Evolutionary conservation across 2,329 filamentous ascomycete species (phyloP), one percentile per base, ranked within the genome.

Genomic region (Neocucurbitaria cava): DNA sequence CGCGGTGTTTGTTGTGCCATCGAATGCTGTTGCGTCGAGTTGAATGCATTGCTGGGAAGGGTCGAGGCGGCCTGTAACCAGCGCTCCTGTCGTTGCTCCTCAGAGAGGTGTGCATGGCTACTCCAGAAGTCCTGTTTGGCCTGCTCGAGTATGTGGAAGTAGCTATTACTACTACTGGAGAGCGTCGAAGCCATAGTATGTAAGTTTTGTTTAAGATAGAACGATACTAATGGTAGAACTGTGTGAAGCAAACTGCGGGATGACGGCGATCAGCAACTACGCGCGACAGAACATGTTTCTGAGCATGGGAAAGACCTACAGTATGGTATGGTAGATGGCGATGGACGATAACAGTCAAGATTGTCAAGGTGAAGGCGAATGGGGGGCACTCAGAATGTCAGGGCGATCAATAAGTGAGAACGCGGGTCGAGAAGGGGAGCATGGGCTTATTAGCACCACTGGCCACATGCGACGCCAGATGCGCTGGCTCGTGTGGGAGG

Each of bases 51-150:
- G 63, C 38, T 51, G 30, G 61, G 53, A 35, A 52, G 54, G 39
- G 55, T 41, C 15, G 70, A 60, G 46, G 61, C 59, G 31, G 72
- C 61, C 42, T 71, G 65, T 21, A 58, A 55, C 76, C 75, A 78
- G 44, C 69, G 68, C n/a, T 62, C 53, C 40, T 74, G 68, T 52
- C 70, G 71, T 52, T 76, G 60, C 31, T 73, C 62, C 35, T 75
- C 70, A 38, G 74, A 61, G 40, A 76, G 69, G 48, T 71, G 58
- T 39, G 65, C 51, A 49, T 77, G 59, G 46, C 64, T 59, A 40
- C 47, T 61, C 68, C 68, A 76, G 64, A 78, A 73, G 17, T 72
- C 60, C 46, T 70, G 71, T 53, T 69, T 70, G 56, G 75, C 70
- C 46, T 72, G 69, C 49, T 75, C 66, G 52, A 78, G 65, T 59